Evolutionary conservation across 2,329 filamentous ascomycete genomes (phyloP).

Genomic region (Alternaria solani): DNA sequence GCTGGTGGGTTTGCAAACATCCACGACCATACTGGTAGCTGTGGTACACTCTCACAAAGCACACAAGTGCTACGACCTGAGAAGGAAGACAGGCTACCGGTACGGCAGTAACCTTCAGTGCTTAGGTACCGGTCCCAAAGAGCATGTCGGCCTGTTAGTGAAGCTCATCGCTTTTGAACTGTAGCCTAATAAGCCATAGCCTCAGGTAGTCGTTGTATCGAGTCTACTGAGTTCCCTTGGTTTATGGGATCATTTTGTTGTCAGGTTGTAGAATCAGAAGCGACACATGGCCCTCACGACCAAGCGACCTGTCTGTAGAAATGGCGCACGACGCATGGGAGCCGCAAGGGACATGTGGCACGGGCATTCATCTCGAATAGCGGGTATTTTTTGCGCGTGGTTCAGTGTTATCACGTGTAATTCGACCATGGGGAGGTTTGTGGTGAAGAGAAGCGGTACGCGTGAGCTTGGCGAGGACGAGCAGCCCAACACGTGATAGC

Average conservation of each 20-base stretch:
- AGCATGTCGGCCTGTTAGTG: background rate
- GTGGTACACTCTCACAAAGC: background rate
- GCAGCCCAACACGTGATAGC: constrained; percentile 20
- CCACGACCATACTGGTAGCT: background rate
- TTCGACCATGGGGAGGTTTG: background rate
- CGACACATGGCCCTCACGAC: background rate
- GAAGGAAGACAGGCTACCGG: background rate
- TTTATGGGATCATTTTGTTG: background rate
- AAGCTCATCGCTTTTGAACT: background rate
- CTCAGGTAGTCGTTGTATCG: background rate
- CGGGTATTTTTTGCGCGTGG: background rate
- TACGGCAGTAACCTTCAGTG: background rate
- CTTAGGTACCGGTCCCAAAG: background rate
- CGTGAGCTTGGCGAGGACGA: background rate
- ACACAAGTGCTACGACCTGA: background rate
- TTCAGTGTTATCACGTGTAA: background rate
- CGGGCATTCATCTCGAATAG: background rate
- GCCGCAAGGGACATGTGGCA: background rate
- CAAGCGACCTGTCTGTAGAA: background rate
- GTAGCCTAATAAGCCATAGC: background rate
- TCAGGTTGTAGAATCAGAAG: background rate
- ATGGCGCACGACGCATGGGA: background rate
- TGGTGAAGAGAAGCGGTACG: background rate
- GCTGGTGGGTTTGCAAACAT: background rate
- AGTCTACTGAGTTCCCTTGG: background rate